Base-by-base conservation (phyloP, 768 basidiomycete genomes). In the Termitomyces sp. region DNA sequence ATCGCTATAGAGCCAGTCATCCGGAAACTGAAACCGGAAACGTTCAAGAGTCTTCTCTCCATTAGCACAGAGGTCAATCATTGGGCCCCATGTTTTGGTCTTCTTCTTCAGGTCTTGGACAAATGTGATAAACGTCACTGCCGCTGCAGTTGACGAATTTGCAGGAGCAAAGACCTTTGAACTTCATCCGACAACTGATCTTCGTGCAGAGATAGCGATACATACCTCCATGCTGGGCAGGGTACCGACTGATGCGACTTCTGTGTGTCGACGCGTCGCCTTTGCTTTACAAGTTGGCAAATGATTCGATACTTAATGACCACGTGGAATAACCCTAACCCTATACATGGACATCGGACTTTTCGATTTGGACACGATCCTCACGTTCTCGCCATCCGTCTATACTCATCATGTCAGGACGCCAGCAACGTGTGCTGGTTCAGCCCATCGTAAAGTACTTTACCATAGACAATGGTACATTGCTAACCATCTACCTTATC, bases 21-120 rank as follows among this genome's bases (percentile, higher is more conserved):
- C 85, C 2, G 93, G 88, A 65, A 99, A 99, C 64, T 96, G 93
- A 74, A 91, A 99, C 73, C 97, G 77, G 71, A 98, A 98, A 52
- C 95, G 82, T 70, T 99, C 95, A 54, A 99, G 80, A 2, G 94
- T 95, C 81, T 96, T 95, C 77, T 99, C 97, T 57, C 97, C 96
- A 60, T 85, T 85, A 38, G 87, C 89, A 66, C 94, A 98, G 41
- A 94, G 83, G 55, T 93, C 93, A 68, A 99, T 93, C 82, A 96
- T 90, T 26, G 93, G 92, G 17, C 85, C 88, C 97, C 97, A 98
- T 83, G 88, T 79, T 74, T 91, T 90, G 54, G 93, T 92, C 77
- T 95, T 97, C 68, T 89, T 88, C 77, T 98, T 98, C 63, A 98
- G 81, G 78, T 98, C 97, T 72, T 99, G 97, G 2, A 99, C 96